A percentile compares a stretch with the other conserved stretches of the same genome.
phyloP scores from a whole-genome alignment of 306 rosid genomes.

The Fagus sylvatica region DNA sequence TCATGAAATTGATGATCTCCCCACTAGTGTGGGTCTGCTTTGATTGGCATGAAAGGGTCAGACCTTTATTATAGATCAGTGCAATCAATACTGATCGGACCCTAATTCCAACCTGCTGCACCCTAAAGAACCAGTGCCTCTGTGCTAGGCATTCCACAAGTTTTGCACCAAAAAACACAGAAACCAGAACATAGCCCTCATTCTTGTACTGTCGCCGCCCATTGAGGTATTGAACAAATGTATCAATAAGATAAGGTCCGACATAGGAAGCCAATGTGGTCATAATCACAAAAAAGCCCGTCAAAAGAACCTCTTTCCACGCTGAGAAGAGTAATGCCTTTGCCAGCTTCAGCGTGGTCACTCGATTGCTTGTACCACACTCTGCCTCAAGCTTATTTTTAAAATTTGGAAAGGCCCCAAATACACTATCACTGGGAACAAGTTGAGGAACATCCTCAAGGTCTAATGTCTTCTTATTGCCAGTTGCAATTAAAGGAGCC shows the following conservation, averaged over 20 bases:
- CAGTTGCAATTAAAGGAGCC: slow-evolving; percentile 41
- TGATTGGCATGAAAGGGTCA: slow-evolving; percentile 54
- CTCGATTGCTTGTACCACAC: slow-evolving; percentile 23
- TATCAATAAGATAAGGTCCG: slow-evolving; percentile 49
- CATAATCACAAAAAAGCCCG: slow-evolving; percentile 17
- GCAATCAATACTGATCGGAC: slow-evolving; percentile 37
- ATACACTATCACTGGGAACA: slow-evolving; percentile 33
- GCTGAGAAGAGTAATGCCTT: slow-evolving; percentile 35
- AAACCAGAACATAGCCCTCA: slow-evolving; percentile 46
- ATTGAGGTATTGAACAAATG: slow-evolving; percentile 48
- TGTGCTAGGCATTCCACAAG: slow-evolving; percentile 43
- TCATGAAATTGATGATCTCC: slow-evolving; percentile 55
- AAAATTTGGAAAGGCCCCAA: slow-evolving; percentile 30
- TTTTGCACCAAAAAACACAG: slow-evolving; percentile 47
- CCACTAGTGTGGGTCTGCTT: slow-evolving; percentile 47
- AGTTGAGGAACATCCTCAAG: slow-evolving; percentile 64
- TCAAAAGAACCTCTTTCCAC: slow-evolving; percentile 43
- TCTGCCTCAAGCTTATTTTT: slow-evolving; percentile 37
- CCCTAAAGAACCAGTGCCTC: slow-evolving; percentile 50
- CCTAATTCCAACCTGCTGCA: slow-evolving; percentile 37
- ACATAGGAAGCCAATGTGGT: slow-evolving; percentile 46
- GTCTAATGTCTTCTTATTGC: slow-evolving; percentile 47
- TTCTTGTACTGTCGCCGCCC: slow-evolving; percentile 36
- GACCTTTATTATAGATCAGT: slow-evolving; percentile 42
- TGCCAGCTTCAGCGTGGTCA: slow-evolving; percentile 36